Base-by-base conservation (phyloP, 2,329 filamentous ascomycete genomes). In the Cordyceps javanica region DNA sequence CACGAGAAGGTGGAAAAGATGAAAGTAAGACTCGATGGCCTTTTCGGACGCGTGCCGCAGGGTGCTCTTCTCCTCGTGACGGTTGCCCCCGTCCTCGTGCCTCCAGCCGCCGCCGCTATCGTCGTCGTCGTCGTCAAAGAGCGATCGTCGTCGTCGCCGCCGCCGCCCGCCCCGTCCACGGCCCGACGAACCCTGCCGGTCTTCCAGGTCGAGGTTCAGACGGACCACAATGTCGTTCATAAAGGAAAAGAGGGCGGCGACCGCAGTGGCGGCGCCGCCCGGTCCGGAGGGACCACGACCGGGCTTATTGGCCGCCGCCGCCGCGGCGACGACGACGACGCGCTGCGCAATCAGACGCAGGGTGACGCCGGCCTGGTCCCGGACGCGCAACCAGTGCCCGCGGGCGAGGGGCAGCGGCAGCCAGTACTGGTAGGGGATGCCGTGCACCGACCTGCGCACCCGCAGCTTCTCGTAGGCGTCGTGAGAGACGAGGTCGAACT, bases 21-120 rank as follows among this genome's bases (percentile, higher is more conserved):
- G 73, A 60, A 80, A 80, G 64, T 81, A 80, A 0, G 77, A 75
- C 60, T 79, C 75, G 4, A 81, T 78, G 5, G 77, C 78, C 66
- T 80, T 80, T 60, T 81, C 78, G 0, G 76, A 80, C 0, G 76
- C 75, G 48, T 79, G 74, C 0, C 66, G 71, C 19, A 81, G 68
- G 0, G 73, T 76, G 55, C 74, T 77, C 36, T 68, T 71, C 2
- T 57, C 19, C 11, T 63, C 45, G 58, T 3, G 32, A 5, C 26
- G 2, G 45, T 23, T 16, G 41, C n/a, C 3, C 28, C 8, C 45
- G 28, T 34, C 6, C 1, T 49, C 19, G 9, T 36, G n/a, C n/a
- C n/a, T n/a, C n/a, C n/a, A n/a, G n/a, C n/a, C n/a, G n/a, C n/a
- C n/a, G n/a, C n/a, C n/a, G n/a, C n/a, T n/a, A n/a, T n/a, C n/a